Base-by-base conservation (phyloP, 2,329 filamentous ascomycete species). In the Colletotrichum cordylinicola region DNA sequence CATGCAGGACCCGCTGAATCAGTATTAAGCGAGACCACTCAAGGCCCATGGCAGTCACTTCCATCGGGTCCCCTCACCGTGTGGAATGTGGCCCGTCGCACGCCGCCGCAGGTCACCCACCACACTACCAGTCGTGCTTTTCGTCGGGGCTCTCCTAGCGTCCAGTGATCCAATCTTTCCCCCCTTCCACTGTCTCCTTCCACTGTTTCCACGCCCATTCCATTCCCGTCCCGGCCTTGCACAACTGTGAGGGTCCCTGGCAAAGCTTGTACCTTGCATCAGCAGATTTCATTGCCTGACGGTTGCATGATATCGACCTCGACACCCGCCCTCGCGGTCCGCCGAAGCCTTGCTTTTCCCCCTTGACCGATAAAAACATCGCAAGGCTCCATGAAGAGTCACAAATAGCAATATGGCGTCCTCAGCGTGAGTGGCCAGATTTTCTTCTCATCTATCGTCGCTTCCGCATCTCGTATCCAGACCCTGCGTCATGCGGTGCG, bases 351-450 rank as follows among this genome's bases (percentile, higher is more conserved):
- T 70, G 48, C 58, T 67, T 75, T 66, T 48, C 37, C 29, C 29
- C 33, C n/a, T 29, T 52, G 37, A 24, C 37, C 72, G 65, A 31
- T 55, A 37, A 70, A 58, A 68, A 58, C 48, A 73, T 73, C 56
- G 56, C 33, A 64, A 73, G 73, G 64, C 73, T 75, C 73, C 70
- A 75, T 75, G 73, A 75, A 67, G 39, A 67, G 58, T 70, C 64
- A 65, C 35, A 43, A 60, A 56, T 77, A 68, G 68, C 69, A 76
- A 56, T 60, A 81, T 82, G 81, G 77, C 80, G 67, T 81, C 80
- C 24, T 78, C 80, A 67, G 78, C 78, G 81, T 82, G 75, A 77
- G 81, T 81, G 60, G 60, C 62, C 72, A 60, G 70, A 75, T 71
- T 24, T 29, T 27, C 31, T 48, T 31, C 31, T 9, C 56, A 52